Percentiles rank a stretch among this genome's conserved stretches.
Evolutionary conservation across 2,329 filamentous ascomycete species (phyloP).

Genomic region (Pseudogymnoascus pannorum): DNA sequence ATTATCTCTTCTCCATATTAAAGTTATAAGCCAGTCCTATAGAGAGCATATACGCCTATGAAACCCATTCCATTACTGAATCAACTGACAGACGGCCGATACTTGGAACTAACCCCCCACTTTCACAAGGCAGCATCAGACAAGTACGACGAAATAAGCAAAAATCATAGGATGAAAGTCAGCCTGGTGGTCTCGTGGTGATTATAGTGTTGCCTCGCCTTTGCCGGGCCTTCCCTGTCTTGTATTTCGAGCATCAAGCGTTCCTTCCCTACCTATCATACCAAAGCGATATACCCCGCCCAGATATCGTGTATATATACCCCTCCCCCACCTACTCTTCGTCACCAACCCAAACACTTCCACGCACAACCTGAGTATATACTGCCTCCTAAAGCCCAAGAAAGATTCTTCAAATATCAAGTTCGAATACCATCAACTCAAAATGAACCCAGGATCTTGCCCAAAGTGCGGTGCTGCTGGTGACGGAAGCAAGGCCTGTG

Average conservation of each 20-base stretch:
- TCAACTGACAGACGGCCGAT: neutral
- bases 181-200: slow-evolving; percentile 1
- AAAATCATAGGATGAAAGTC: slow-evolving; percentile 4
- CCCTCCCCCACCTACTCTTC: slow-evolving; percentile 1
- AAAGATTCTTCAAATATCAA: neutral
- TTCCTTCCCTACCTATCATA: slow-evolving; percentile 8
- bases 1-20: neutral
- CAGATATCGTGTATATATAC: neutral
- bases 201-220: slow-evolving; percentile 1
- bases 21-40: neutral
- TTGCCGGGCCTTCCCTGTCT: neutral
- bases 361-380: neutral
- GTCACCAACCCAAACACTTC: neutral
- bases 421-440: neutral
- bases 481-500: slow-evolving; percentile 5
- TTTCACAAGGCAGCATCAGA: slow-evolving; percentile 4
- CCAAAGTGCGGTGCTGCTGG: slow-evolving; percentile 6
- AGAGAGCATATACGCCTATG: neutral
- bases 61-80: slow-evolving; percentile 1
- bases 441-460: slow-evolving; percentile 7
- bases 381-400: neutral
- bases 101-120: slow-evolving; percentile 1
- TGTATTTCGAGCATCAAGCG: slow-evolving; percentile 1
- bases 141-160: slow-evolving; percentile 7
- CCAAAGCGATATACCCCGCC: slow-evolving; percentile 6